Percentiles rank a stretch among this genome's conserved stretches.
phyloP scores from a whole-genome alignment of 257 asterid species.

The Hygrophila difformis region DNA sequence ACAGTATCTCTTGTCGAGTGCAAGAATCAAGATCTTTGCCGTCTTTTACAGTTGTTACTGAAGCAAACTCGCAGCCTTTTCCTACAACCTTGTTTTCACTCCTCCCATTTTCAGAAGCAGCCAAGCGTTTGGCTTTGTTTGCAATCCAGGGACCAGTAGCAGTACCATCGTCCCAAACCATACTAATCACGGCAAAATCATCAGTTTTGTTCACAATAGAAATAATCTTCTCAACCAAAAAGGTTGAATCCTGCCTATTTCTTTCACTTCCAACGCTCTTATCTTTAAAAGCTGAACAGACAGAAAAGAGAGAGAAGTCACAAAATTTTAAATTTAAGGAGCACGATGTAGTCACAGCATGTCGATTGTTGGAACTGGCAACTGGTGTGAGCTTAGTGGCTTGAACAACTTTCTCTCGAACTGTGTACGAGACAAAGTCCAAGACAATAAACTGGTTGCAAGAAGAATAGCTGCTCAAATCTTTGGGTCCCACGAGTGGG shows the following conservation, averaged over 20 bases:
- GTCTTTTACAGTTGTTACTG: conserved; percentile 65
- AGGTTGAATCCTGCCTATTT: conserved; percentile 27
- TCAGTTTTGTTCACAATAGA: conserved; percentile 39
- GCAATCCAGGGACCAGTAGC: conserved; percentile 80
- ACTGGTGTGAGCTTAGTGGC: conserved; percentile 30
- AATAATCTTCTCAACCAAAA: conserved; percentile 46
- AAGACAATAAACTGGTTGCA: conserved; percentile 67
- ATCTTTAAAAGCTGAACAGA: conserved; percentile 32
- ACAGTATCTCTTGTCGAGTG: conserved; percentile 54
- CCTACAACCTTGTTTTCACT: conserved; percentile 42
- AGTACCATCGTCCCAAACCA: conserved; percentile 70
- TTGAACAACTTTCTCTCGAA: conserved; percentile 30
- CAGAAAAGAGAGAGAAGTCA: conserved; percentile 40
- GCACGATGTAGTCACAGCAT: conserved; percentile 29
- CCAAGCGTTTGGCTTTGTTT: conserved; percentile 65
- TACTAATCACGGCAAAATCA: conserved; percentile 45
- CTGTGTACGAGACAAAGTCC: conserved; percentile 43
- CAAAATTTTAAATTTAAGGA: conserved; percentile 58
- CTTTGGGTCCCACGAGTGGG: conserved; percentile 34
- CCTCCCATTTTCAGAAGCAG: conserved; percentile 59
- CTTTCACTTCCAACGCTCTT: conserved; percentile 30
- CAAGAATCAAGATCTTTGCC: conserved; percentile 43
- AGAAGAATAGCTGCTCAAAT: conserved; percentile 42
- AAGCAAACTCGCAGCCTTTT: conserved; percentile 65
- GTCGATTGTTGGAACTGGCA: conserved; percentile 34